These are phyloP conservation scores for Plasmodium ovale DNA, from an alignment of 169 alveolate genomes.

Conservation along the genomic window DNA sequence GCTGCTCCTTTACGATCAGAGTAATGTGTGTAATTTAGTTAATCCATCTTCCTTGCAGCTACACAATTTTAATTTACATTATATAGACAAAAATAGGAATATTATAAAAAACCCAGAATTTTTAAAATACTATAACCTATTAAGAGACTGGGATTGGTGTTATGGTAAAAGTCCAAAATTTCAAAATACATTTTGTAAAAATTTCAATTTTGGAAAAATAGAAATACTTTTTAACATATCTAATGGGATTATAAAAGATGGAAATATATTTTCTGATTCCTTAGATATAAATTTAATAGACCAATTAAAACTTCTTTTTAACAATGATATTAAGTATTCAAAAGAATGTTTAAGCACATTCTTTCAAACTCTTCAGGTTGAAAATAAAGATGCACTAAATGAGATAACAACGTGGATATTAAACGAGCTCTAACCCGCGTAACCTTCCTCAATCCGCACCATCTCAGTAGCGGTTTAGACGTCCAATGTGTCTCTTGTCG, in stretches of 20 bases:
- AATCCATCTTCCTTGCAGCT: background rate
- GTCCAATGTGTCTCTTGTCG: too few relatives aligned
- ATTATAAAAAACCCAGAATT: slow-evolving; percentile 72
- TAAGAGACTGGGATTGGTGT: slow-evolving; percentile 89
- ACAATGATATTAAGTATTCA: slow-evolving; percentile 60
- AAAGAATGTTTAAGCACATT: slow-evolving; percentile 26
- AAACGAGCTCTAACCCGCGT: slow-evolving; percentile 16
- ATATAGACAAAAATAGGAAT: slow-evolving; percentile 52
- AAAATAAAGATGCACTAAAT: slow-evolving; percentile 23
- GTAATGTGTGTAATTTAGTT: slow-evolving; percentile 1
- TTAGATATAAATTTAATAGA: slow-evolving; percentile 82
- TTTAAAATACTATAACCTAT: slow-evolving; percentile 46
- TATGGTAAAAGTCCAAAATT: slow-evolving; percentile 88
- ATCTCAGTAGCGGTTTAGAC: too few relatives aligned
- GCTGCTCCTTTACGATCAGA: background rate
- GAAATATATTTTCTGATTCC: slow-evolving; percentile 81
- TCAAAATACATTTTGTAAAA: slow-evolving; percentile 52
- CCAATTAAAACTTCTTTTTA: slow-evolving; percentile 57
- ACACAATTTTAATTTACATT: slow-evolving; percentile 32
- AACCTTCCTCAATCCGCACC: background rate
- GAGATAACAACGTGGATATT: slow-evolving; percentile 56
- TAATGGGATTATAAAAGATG: slow-evolving; percentile 63
- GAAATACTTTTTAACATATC: slow-evolving; percentile 45
- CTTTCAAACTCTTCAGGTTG: slow-evolving; percentile 42
- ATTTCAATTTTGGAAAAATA: slow-evolving; percentile 48